A percentile compares a stretch with the other conserved stretches of the same genome.
Conservation (phyloP, 345 rosid genomes). For the Aquilaria malaccensis region DNA sequence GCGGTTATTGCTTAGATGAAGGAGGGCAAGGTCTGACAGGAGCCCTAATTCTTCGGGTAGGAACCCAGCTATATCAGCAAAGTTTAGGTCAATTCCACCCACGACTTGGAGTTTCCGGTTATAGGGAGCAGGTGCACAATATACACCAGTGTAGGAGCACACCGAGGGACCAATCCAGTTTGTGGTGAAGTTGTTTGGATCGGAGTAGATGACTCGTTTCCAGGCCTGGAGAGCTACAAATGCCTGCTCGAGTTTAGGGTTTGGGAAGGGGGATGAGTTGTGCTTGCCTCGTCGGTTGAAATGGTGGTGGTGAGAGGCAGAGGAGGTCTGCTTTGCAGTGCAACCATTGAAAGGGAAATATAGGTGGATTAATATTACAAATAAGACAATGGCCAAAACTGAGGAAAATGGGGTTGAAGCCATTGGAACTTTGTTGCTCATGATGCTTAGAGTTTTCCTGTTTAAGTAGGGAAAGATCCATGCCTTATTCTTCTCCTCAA, state of each 20-base stretch:
- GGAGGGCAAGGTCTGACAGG: slow-evolving; percentile 60
- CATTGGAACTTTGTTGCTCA: slow-evolving; percentile 28
- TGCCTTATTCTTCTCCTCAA: neutral
- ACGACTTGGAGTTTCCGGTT: slow-evolving; percentile 46
- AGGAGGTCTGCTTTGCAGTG: slow-evolving; percentile 42
- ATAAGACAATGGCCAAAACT: slow-evolving; percentile 13
- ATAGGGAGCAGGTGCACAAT: slow-evolving; percentile 47
- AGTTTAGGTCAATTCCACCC: slow-evolving; percentile 72
- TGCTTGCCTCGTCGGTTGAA: slow-evolving; percentile 14
- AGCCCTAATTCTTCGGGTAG: slow-evolving; percentile 74
- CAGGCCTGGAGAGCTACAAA: slow-evolving; percentile 65
- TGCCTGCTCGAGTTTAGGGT: slow-evolving; percentile 61
- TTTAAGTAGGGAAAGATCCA: slow-evolving; percentile 23
- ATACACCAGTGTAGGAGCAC: slow-evolving; percentile 61
- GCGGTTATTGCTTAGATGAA: slow-evolving; percentile 78
- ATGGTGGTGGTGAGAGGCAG: slow-evolving; percentile 20
- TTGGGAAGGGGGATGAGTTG: slow-evolving; percentile 24
- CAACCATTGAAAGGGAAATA: slow-evolving; percentile 15
- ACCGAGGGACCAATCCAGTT: slow-evolving; percentile 76
- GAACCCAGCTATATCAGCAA: slow-evolving; percentile 67
- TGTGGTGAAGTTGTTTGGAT: slow-evolving; percentile 64
- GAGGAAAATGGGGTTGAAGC: slow-evolving; percentile 26
- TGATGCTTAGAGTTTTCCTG: slow-evolving; percentile 3
- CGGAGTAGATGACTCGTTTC: slow-evolving; percentile 77
- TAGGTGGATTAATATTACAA: slow-evolving; percentile 25